Evolutionary conservation across 2,329 filamentous ascomycete species (phyloP), one percentile per base, ranked within the genome.

Genomic region (Endothia cerciana): DNA sequence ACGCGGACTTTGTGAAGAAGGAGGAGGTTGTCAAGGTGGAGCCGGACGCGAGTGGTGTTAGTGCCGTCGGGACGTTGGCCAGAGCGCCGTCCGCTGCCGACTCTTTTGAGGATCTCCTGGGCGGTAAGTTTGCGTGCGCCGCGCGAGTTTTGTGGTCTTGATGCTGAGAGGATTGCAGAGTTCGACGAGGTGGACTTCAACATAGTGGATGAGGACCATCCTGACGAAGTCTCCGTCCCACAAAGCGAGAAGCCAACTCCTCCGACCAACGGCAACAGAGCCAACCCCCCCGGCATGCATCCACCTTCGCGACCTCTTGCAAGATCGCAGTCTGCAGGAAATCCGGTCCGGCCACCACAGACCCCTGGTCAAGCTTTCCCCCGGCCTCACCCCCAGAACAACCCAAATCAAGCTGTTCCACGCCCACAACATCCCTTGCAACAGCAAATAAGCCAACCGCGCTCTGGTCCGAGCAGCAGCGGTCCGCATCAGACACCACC

Each of bases 161-260:
- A 75, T n/a, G 77, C 72, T 69, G 73, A 77, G 43, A 73, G 73
- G 40, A 72, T 74, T 75, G 78, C 84, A 83, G 87, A 92, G 67
- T 90, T 93, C 73, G 91, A 93, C 72, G 90, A 92, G 77, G 89
- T 86, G 61, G 91, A 93, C 75, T 93, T 94, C 73, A 88, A 85
- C 59, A 89, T 91, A 8, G 79, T 84, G 11, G 84, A 91, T 69
- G 86, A 90, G 36, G 89, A 85, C 25, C 89, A 93, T 72, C 91
- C 91, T 4, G 91, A 95, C 74, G 92, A 94, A 74, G 83, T 94
- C n/a, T 78, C 85, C 38, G 77, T 94, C 15, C 78, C 83, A 8
- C 75, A 75, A n/a, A 74, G 71, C 65, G 72, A 76, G 58, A 74
- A 71, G 70, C 67, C 72, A 62, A 70, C 74, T 62, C 72, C 73